Base-by-base conservation (phyloP, 2,329 filamentous ascomycete species). In the Xylariaceae sp. region DNA sequence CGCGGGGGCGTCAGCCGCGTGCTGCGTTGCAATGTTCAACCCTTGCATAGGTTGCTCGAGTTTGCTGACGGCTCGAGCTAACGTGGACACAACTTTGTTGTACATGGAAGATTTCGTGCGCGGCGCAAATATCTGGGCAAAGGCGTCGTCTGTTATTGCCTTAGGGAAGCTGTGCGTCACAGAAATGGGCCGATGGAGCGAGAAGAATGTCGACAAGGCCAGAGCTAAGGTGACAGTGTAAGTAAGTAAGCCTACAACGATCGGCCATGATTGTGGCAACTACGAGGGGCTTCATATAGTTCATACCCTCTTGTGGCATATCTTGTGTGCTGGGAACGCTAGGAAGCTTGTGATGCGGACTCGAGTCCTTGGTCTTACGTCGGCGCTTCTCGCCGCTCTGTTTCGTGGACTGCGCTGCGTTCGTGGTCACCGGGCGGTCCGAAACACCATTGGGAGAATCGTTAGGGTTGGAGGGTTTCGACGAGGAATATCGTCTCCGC, bases 141-240 rank as follows among this genome's bases (percentile, higher is more conserved):
- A 96, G 48, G 86, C 80, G 68, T 88, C 86, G 59, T 87, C 78
- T 50, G 81, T 84, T 45, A 91, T 80, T 26, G 80, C 76, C 64
- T 82, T 84, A 53, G 88, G 94, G 67, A 96, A 86, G 62, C 87
- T 86, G 64, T 86, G 85, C 48, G 86, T 91, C 62, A 96, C 84
- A 53, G 90, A 95, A 67, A 99, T 92, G 45, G 94, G 94, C 58
- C 94, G 86, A 74, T 99, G 90, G 62, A 95, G 87, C 60, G 91
- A 95, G 77, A 97, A 97, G 79, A 99, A 97, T 57, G 87, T 87
- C 6, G 92, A 94, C 45, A 96, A 78, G 60, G 88, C 86, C 58
- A 97, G 80, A 67, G 95, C 94, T 97, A 62, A 48, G 27, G 9
- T 47, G 47, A 4, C 55, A 67, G 63, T 68, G 59, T 52, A 9